Percentiles rank a stretch among this genome's conserved stretches.
These are phyloP conservation scores for Mrakia frigida DNA, from an alignment of 768 basidiomycete species.

Conservation along the genomic window DNA sequence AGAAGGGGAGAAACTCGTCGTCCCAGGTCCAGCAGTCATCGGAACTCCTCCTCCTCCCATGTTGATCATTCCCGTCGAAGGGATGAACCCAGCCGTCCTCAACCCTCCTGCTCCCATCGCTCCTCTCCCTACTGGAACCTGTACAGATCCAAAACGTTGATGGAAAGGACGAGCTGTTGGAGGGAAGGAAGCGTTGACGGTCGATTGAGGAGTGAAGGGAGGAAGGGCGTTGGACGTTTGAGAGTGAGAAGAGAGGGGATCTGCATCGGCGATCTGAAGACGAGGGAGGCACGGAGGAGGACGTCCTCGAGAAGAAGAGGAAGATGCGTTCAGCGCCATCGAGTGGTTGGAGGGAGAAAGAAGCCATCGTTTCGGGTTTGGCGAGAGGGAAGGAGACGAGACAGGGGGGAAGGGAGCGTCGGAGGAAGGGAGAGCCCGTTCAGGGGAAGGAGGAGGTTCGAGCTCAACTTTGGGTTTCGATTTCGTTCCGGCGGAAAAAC, in stretches of 20 bases:
- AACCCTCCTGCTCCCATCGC: background rate
- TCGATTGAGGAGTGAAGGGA: constrained; percentile 8
- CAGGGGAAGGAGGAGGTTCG: background rate
- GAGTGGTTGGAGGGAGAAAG: no score
- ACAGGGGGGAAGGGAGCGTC: constrained; percentile 1
- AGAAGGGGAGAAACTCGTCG: background rate
- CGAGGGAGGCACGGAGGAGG: background rate
- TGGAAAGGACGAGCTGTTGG: background rate
- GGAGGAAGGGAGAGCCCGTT: background rate
- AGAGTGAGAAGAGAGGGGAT: background rate
- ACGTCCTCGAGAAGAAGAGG: background rate
- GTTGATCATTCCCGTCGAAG: no score
- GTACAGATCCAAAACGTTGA: constrained; percentile 1
- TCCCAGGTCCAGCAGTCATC: background rate
- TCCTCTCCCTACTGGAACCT: background rate
- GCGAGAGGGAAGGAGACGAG: background rate
- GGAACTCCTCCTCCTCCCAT: background rate
- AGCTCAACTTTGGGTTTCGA: background rate
- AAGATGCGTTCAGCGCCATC: background rate
- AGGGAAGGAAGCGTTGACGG: background rate
- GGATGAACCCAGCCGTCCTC: background rate
- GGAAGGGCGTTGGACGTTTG: background rate
- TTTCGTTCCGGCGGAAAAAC: no score
- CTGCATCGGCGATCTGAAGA: background rate
- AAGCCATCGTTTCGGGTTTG: background rate